These are phyloP conservation scores for Martiniozyma abietophila DNA, from an alignment of 805 yeast species.

Conservation along the genomic window DNA sequence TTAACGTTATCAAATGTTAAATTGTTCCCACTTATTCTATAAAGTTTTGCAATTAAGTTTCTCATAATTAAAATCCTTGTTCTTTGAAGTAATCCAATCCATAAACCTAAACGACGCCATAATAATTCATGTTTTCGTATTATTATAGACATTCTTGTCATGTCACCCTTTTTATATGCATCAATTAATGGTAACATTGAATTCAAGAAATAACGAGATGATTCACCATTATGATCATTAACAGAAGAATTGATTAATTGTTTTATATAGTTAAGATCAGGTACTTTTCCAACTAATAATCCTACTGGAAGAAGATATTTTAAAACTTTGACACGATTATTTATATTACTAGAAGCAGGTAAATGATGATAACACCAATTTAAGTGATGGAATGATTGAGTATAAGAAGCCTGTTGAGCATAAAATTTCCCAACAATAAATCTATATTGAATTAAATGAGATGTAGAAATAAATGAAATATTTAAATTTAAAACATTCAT, in stretches of 20 bases:
- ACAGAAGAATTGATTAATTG: constrained; percentile 10
- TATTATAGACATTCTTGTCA: constrained; percentile 26
- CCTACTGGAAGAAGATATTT: constrained; percentile 43
- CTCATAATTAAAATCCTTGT: constrained; percentile 36
- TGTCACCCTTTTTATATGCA: constrained; percentile 34
- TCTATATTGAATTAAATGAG: constrained; percentile 43
- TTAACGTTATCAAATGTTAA: constrained; percentile 18
- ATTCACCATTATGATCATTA: constrained; percentile 5
- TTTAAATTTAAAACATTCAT: constrained; percentile 42
- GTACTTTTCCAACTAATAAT: constrained; percentile 41
- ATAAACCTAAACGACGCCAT: constrained; percentile 29
- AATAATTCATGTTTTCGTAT: constrained; percentile 30
- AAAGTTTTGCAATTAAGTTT: constrained; percentile 27
- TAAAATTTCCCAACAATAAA: constrained; percentile 46
- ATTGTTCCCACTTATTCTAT: constrained; percentile 9
- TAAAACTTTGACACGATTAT: constrained; percentile 31
- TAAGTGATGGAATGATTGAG: constrained; percentile 38
- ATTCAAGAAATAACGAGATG: constrained; percentile 14
- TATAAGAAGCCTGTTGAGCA: constrained; percentile 41
- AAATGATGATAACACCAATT: constrained; percentile 37
- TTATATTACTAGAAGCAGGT: constrained; percentile 19
- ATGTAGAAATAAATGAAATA: constrained; percentile 30
- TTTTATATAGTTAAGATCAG: constrained; percentile 26
- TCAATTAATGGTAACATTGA: constrained; percentile 31
- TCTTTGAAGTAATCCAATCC: constrained; percentile 38